These are phyloP conservation scores for Verbena officinalis DNA, from an alignment of 257 asterid species.

Conservation along the genomic window DNA sequence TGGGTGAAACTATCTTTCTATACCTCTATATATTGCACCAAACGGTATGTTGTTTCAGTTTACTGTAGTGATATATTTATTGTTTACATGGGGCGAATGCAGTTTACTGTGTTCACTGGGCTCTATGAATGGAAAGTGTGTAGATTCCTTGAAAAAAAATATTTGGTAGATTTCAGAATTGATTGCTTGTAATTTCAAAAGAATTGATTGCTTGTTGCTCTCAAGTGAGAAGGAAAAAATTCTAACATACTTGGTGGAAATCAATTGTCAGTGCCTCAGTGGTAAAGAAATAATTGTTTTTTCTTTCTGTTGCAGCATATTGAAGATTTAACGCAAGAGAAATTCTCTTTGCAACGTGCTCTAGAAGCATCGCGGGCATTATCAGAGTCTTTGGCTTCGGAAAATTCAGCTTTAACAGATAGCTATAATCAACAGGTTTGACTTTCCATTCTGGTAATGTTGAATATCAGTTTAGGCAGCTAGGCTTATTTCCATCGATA, in stretches of 20 bases:
- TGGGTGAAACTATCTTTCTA: background rate
- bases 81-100: conserved; percentile 1
- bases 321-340: conserved; percentile 96
- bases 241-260: conserved; percentile 1
- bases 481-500: conserved; percentile 6
- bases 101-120: background rate
- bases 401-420: conserved; percentile 91
- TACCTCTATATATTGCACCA: background rate
- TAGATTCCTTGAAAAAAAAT: too few relatives aligned
- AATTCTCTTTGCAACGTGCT: conserved; percentile 93
- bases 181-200: too few relatives aligned
- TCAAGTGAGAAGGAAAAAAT: conserved; percentile 10
- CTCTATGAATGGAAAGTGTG: background rate
- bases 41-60: background rate
- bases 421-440: conserved; percentile 89
- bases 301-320: conserved; percentile 65
- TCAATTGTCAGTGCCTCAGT: background rate
- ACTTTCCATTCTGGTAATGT: conserved; percentile 20
- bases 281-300: background rate
- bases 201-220: conserved; percentile 23
- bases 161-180: conserved; percentile 1
- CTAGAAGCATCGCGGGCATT: conserved; percentile 89
- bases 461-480: conserved; percentile 13
- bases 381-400: conserved; percentile 92
- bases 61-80: background rate